Base-by-base conservation (phyloP, 2,329 filamentous ascomycete genomes). In the Pyricularia pennisetigena region DNA sequence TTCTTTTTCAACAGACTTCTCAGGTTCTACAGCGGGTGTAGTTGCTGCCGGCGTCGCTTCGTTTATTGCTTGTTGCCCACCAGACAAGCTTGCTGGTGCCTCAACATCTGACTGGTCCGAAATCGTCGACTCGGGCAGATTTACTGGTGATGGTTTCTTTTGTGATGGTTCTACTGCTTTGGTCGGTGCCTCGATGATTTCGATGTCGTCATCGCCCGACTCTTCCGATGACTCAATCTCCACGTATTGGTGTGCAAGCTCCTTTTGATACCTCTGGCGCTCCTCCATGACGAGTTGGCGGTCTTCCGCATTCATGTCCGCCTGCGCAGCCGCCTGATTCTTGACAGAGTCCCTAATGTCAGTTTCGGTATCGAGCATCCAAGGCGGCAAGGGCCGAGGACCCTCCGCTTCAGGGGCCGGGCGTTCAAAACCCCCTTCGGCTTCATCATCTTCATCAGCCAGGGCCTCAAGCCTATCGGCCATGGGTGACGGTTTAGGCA, bases 351-450 rank as follows among this genome's bases (percentile, higher is more conserved):
- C 84, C 70, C 90, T 83, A 35, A 94, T 87, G 69, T 93, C 90
- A 1, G 83, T 82, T 35, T 67, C 23, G 6, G 87, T 78, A 70
- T 88, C 85, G 2, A 80, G 79, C 74, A 95, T 85, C 92, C 92
- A 95, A 0, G 92, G 92, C 1, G 92, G 92, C 8, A 94, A 75
- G 0, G 89, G 89, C n/a, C 80, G 82, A 1, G 85, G 81, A 3
- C 75, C 77, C 76, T 82, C 76, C 70, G 82, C 74, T 72, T 79
- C 67, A 10, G 28, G 28, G 12, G 2, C 62, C 74, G 3, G 72
- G 69, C 26, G 83, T 68, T 90, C 85, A 73, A 93, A 92, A 0
- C 90, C 90, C 26, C 90, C 90, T 54, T 86, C 84, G 69, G 81
- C 77, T 6, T 86, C 83, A 67, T 86, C 83, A 67, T 85, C 78